These are phyloP conservation scores for Kwoniella botswanensis DNA, from an alignment of 768 basidiomycete species.

Conservation along the genomic window DNA sequence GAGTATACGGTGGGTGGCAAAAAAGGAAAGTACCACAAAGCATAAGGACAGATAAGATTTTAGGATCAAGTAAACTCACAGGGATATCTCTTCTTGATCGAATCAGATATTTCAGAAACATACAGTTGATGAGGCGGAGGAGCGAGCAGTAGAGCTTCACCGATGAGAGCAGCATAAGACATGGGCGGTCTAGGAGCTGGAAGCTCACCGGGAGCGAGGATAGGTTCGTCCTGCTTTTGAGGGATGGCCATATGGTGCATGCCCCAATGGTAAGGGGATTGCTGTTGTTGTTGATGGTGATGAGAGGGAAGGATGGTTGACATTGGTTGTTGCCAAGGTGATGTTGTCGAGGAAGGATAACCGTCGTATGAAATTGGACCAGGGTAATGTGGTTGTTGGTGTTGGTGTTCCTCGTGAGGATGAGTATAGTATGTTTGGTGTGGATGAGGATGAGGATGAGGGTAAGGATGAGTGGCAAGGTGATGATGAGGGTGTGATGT, in stretches of 20 bases:
- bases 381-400: slow-evolving; percentile 10
- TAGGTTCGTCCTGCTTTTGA: slow-evolving; percentile 46
- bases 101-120: slow-evolving; percentile 54
- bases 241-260: slow-evolving; percentile 33
- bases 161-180: slow-evolving; percentile 56
- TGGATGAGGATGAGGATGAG: slow-evolving; percentile 16
- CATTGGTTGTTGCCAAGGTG: slow-evolving; percentile 12
- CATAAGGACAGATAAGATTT: neutral
- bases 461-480: slow-evolving; percentile 20
- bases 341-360: slow-evolving; percentile 14
- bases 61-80: slow-evolving; percentile 38
- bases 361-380: slow-evolving; percentile 4
- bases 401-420: slow-evolving; percentile 7
- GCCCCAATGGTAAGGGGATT: slow-evolving; percentile 28
- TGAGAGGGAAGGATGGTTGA: slow-evolving; percentile 12
- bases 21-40: neutral
- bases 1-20: neutral
- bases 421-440: slow-evolving; percentile 8
- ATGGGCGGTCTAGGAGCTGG: slow-evolving; percentile 50
- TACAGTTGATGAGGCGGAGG: slow-evolving; percentile 53
- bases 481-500: neutral
- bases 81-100: slow-evolving; percentile 51
- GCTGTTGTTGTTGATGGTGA: slow-evolving; percentile 19
- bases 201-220: slow-evolving; percentile 51
- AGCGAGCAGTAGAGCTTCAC: slow-evolving; percentile 51